phyloP scores from a whole-genome alignment of 805 yeast genomes.

The Barnettozyma botsteinii region DNA sequence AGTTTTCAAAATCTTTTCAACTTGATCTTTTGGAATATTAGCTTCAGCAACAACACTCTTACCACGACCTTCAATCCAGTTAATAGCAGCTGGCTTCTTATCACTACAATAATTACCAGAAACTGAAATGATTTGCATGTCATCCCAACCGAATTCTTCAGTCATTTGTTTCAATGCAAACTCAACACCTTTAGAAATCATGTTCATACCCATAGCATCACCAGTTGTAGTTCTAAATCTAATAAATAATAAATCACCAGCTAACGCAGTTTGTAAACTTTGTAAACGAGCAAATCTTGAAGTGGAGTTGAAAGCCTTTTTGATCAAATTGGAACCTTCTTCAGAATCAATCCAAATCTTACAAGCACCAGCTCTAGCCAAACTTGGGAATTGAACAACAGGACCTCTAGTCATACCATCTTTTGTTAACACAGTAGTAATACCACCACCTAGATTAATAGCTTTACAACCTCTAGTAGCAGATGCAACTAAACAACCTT shows the following conservation, averaged over 20 bases:
- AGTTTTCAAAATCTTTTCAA: slow-evolving; percentile 77
- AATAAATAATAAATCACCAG: slow-evolving; percentile 83
- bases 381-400: slow-evolving; percentile 81
- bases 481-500: slow-evolving; percentile 97
- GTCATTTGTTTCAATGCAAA: slow-evolving; percentile 76
- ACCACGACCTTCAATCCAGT: slow-evolving; percentile 99
- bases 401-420: slow-evolving; percentile 99
- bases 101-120: slow-evolving; percentile 98
- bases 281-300: slow-evolving; percentile 95
- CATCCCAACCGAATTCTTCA: slow-evolving; percentile 85
- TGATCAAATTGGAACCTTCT: slow-evolving; percentile 79
- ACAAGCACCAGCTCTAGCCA: slow-evolving; percentile 88
- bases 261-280: slow-evolving; percentile 86
- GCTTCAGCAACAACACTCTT: slow-evolving; percentile 97
- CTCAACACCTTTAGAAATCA: slow-evolving; percentile 98
- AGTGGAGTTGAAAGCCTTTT: slow-evolving; percentile 91
- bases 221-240: slow-evolving; percentile 99
- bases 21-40: slow-evolving; percentile 75
- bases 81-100: slow-evolving; percentile 95
- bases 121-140: slow-evolving; percentile 87
- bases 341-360: slow-evolving; percentile 94
- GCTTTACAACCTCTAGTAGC: slow-evolving; percentile 99
- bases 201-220: slow-evolving; percentile 99
- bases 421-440: slow-evolving; percentile 79
- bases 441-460: slow-evolving; percentile 96